Evolutionary conservation across 2,329 filamentous ascomycete genomes (phyloP), one percentile per base, ranked within the genome.

Genomic region (Helicocarpus griseus): DNA sequence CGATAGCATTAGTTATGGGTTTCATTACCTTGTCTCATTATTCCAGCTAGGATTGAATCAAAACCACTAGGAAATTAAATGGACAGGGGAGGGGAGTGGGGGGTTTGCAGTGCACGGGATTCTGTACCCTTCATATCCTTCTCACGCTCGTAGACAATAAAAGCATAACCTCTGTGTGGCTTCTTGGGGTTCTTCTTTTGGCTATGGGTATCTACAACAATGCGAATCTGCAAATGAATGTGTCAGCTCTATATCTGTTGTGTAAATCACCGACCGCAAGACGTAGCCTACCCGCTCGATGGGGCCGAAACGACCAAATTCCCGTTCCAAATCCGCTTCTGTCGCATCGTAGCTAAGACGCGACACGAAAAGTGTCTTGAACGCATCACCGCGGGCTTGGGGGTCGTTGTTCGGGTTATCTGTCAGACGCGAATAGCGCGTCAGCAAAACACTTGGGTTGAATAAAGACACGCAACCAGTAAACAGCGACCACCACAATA

Each of bases 51-150:
- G 19, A 35, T 47, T 47, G 11, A 22, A 24, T 26, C 22, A 45
- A 33, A n/a, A 24, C 19, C 44, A 36, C 40, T 29, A 44, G 40
- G 2, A 29, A 44, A 29, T 8, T 28, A n/a, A n/a, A 44, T 9
- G 40, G 22, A 28, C 5, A 13, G 53, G 54, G 56, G 53, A 60
- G 55, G 56, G 54, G 47, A 61, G 61, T 61, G 61, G 60, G 60
- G 58, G 64, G 67, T 69, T 65, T 67, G 70, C 71, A 74, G 82
- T 24, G 29, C 21, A 24, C 14, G 45, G 54, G 52, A 41, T 52
- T 49, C 40, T 54, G 57, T 94, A 96, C 90, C 89, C 89, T 94
- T 94, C 90, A 97, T 96, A 68, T 97, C 93, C 72, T 91, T 90
- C 73, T 97, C 93, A 69, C 88, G 85, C 72, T 97, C 91, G 67